Conservation (phyloP, 805 yeast species). For the Candida dajiaensis region DNA sequence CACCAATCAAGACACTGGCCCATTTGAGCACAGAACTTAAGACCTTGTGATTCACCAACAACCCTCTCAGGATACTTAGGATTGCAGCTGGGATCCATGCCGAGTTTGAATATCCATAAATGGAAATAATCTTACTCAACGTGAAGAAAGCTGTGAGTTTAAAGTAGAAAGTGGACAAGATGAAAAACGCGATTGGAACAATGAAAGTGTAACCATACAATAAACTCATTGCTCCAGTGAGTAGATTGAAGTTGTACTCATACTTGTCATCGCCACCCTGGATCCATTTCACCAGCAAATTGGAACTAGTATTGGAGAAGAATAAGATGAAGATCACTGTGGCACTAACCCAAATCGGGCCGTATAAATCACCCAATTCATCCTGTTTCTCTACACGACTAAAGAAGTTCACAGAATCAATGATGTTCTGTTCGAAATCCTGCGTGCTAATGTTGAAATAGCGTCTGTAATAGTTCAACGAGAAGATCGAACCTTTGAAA, state of each 20-base stretch:
- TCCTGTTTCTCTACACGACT: conserved; percentile 33
- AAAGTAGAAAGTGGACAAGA: conserved; percentile 44
- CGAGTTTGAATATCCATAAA: conserved; percentile 80
- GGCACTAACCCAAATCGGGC: conserved; percentile 87
- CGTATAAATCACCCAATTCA: conserved; percentile 66
- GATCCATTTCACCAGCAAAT: conserved; percentile 49
- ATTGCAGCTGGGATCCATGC: conserved; percentile 84
- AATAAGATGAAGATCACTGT: conserved; percentile 71
- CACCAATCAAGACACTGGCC: conserved; percentile 56
- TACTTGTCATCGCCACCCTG: conserved; percentile 39
- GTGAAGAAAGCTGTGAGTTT: conserved; percentile 45
- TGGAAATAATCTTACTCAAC: conserved; percentile 56
- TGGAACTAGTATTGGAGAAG: conserved; percentile 66
- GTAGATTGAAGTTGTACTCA: conserved; percentile 51
- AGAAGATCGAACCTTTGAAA: conserved; percentile 42
- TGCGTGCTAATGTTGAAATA: conserved; percentile 66
- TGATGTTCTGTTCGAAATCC: conserved; percentile 51
- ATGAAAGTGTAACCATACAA: conserved; percentile 72
- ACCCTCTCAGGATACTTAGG: conserved; percentile 50
- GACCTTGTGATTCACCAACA: conserved; percentile 39
- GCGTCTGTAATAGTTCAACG: conserved; percentile 53
- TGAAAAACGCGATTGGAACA: conserved; percentile 54
- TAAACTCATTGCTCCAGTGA: conserved; percentile 62
- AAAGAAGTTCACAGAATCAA: conserved; percentile 53
- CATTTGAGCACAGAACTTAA: conserved; percentile 52